phyloP scores from a whole-genome alignment of 805 yeast genomes.

The Candida silvicultrix region DNA sequence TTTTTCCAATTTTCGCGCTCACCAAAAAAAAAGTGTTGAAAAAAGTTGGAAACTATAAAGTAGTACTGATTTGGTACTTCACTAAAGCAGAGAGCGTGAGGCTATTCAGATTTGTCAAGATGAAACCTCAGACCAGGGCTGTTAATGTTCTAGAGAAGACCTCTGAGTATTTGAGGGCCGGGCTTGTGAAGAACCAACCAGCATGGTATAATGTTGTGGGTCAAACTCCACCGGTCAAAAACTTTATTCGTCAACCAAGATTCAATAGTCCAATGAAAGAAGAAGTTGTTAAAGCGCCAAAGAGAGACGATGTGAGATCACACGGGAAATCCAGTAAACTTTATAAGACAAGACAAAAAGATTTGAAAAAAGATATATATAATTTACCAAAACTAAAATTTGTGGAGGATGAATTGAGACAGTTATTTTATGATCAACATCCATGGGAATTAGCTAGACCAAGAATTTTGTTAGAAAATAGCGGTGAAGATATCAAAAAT shows the following conservation, averaged over 20 bases:
- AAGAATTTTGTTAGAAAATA: slow-evolving; percentile 71
- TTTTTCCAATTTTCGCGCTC: slow-evolving; percentile 4
- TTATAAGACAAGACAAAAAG: slow-evolving; percentile 28
- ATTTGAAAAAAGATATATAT: slow-evolving; percentile 5
- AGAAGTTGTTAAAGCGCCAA: slow-evolving; percentile 14
- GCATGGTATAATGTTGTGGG: slow-evolving; percentile 88
- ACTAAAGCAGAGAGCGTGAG: too few species aligned
- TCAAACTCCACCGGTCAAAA: slow-evolving; percentile 70
- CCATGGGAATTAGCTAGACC: slow-evolving; percentile 98
- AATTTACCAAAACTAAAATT: slow-evolving; percentile 21
- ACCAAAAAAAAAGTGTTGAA: slow-evolving; percentile 5
- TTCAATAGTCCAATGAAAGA: slow-evolving; percentile 3
- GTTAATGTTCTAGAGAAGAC: slow-evolving; percentile 74
- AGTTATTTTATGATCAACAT: slow-evolving; percentile 81
- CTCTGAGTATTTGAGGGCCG: slow-evolving; percentile 65
- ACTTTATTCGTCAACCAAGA: slow-evolving; percentile 31
- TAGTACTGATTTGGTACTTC: neutral
- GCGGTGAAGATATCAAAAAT: slow-evolving; percentile 44
- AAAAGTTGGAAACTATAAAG: neutral
- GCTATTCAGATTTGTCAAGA: slow-evolving; percentile 15
- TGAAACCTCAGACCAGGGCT: slow-evolving; percentile 76
- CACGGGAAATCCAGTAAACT: slow-evolving; percentile 11
- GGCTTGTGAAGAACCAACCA: slow-evolving; percentile 67
- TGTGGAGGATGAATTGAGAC: slow-evolving; percentile 71
- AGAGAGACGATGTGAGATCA: slow-evolving; percentile 2